phyloP scores from a whole-genome alignment of 441 rosid genomes.

The Jatropha multifida region DNA sequence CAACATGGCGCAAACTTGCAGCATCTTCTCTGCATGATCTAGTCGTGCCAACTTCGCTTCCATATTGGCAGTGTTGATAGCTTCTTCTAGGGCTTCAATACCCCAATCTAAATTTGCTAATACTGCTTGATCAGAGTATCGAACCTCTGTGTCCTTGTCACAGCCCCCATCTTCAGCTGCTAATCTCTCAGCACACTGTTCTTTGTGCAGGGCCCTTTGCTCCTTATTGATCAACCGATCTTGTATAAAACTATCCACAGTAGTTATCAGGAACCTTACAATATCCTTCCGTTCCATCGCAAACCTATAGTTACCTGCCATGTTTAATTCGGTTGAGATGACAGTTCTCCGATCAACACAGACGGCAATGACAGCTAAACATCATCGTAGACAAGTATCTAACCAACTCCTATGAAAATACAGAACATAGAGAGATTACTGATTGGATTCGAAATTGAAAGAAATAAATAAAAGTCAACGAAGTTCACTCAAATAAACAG shows the following conservation, averaged over 20 bases:
- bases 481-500: neutral
- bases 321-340: constrained; percentile 13
- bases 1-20: constrained; percentile 66
- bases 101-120: constrained; percentile 75
- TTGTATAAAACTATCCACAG: constrained; percentile 46
- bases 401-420: neutral
- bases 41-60: constrained; percentile 62
- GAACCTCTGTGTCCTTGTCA: constrained; percentile 37
- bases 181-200: constrained; percentile 67
- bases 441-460: neutral
- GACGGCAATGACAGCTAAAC: constrained; percentile 5
- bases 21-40: constrained; percentile 69
- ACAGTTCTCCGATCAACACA: constrained; percentile 6
- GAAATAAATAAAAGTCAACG: neutral
- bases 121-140: constrained; percentile 76
- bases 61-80: constrained; percentile 53
- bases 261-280: constrained; percentile 33
- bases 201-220: constrained; percentile 53
- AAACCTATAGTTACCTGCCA: constrained; percentile 43
- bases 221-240: constrained; percentile 45
- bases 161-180: constrained; percentile 53
- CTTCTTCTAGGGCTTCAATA: constrained; percentile 73
- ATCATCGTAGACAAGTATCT: neutral
- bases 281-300: constrained; percentile 50
- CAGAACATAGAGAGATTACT: neutral